Base-by-base conservation (phyloP, 805 yeast genomes). In the Saturnispora galanensis region DNA sequence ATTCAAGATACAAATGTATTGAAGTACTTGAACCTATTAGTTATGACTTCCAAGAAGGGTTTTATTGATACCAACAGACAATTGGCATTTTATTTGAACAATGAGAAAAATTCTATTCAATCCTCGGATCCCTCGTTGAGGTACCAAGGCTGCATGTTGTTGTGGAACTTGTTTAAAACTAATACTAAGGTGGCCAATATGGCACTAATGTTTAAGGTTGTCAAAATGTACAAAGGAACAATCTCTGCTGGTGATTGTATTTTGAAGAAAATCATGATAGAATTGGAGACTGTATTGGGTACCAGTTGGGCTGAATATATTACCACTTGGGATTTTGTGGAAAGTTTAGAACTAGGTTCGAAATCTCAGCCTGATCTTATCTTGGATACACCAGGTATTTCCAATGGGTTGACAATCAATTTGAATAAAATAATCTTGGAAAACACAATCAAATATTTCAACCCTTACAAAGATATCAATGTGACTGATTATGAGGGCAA, bases 291-390 rank as follows among this genome's bases (percentile, higher is more conserved):
- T 0, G 61, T 63, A 3, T 53, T 69, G 6, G 52, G 47, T 8
- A 52, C 46, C 26, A 76, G 87, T 7, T 87, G 95, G 94, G 67
- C 82, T n/a, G 69, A 69, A 42, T 58, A 67, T 32, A 77, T 84
- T 5, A 63, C 69, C 31, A 66, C 71, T 37, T 84, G 95, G 94
- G 88, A 83, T 42, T 71, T 45, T 12, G 37, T 43, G 31, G 52
- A 48, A 31, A 21, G 26, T 21, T 21, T 21, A 21, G 63, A 52
- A 12, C 55, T 57, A 4, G 67, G 63, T 36, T 62, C 60, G 18
- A 79, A 74, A 26, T 51, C 71, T 2, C 49, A 71, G 2, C 38
- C 70, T n/a, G 63, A 65, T 44, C 53, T 78, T 28, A 66, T 77
- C 43, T 66, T 69, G 41, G 66, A 67, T 68, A 70, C 52, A 65